These are phyloP conservation scores for Corymbia maculata DNA, from an alignment of 345 rosid species.

Conservation along the genomic window DNA sequence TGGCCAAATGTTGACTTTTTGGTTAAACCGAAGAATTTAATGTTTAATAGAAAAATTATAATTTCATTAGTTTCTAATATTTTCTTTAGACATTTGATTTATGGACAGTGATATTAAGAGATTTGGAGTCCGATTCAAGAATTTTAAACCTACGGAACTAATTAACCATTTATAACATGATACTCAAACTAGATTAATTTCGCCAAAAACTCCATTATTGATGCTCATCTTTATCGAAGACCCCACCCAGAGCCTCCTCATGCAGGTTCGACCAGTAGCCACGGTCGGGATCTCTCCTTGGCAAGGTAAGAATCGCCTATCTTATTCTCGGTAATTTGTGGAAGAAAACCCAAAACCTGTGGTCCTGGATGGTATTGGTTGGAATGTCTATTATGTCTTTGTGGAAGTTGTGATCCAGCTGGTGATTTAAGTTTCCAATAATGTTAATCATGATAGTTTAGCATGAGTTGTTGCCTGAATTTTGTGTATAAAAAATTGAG, in stretches of 20 bases:
- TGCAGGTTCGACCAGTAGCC: accelerated
- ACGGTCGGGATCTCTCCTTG: not conserved
- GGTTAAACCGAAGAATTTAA: too few relatives aligned
- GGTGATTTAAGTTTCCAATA: not conserved
- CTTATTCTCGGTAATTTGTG: not conserved
- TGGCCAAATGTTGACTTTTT: not conserved
- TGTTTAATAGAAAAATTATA: too few relatives aligned
- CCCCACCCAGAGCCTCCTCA: not conserved
- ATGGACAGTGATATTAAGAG: not conserved
- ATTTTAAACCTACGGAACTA: not conserved
- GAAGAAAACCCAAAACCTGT: not conserved
- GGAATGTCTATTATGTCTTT: too few relatives aligned
- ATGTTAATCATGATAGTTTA: too few relatives aligned
- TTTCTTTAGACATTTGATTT: not conserved
- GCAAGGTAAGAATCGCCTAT: not conserved
- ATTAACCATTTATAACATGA: not conserved
- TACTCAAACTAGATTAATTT: too few relatives aligned
- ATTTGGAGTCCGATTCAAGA: not conserved
- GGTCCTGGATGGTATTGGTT: not conserved
- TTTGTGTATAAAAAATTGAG: not conserved
- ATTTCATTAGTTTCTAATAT: not conserved
- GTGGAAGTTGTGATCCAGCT: not conserved
- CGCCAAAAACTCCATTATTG: not conserved
- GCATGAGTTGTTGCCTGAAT: not conserved
- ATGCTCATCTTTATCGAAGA: not conserved